A percentile compares a stretch with the other conserved stretches of the same genome.
These are phyloP conservation scores for Linum trigynum DNA, from an alignment of 345 rosid genomes.

Conservation along the genomic window DNA sequence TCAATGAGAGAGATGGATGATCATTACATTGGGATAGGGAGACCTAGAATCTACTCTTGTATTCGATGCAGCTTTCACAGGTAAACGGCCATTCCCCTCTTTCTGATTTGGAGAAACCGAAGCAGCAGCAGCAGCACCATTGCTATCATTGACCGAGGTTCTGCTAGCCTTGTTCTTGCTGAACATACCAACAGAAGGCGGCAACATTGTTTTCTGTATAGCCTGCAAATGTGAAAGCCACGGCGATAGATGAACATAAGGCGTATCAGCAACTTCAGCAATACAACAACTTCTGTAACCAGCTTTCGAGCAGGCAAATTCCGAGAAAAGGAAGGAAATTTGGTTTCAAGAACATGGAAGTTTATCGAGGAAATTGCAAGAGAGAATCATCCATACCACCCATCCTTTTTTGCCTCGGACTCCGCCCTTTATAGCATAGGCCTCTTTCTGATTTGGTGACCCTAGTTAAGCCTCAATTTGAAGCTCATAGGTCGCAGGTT, in stretches of 20 bases:
- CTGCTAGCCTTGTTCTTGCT: slow-evolving; percentile 33
- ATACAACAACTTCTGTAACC: no score
- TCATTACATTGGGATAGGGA: slow-evolving; percentile 36
- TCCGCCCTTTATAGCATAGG: slow-evolving; percentile 74
- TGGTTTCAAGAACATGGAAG: no score
- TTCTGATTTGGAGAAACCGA: slow-evolving; percentile 15
- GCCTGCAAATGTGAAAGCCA: slow-evolving; percentile 31
- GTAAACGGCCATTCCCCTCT: slow-evolving; percentile 11
- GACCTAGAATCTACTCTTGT: slow-evolving; percentile 22
- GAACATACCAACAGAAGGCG: slow-evolving; percentile 58
- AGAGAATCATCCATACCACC: slow-evolving; percentile 30
- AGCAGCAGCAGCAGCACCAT: slow-evolving; percentile 16
- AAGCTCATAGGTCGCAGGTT: slow-evolving; percentile 90
- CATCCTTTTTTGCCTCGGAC: slow-evolving; percentile 83
- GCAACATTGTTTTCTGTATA: slow-evolving; percentile 69
- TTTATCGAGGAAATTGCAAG: no score
- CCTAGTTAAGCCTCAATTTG: slow-evolving; percentile 87
- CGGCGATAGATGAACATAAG: background rate
- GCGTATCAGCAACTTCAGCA: no score
- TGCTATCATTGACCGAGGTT: slow-evolving; percentile 16
- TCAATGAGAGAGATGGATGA: slow-evolving; percentile 11
- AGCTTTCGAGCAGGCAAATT: no score
- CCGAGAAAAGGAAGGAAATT: background rate
- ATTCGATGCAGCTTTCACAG: slow-evolving; percentile 14
- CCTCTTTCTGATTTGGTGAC: slow-evolving; percentile 78